Evolutionary conservation across 2,329 filamentous ascomycete species (phyloP).

Genomic region (Tolypocladium paradoxum): DNA sequence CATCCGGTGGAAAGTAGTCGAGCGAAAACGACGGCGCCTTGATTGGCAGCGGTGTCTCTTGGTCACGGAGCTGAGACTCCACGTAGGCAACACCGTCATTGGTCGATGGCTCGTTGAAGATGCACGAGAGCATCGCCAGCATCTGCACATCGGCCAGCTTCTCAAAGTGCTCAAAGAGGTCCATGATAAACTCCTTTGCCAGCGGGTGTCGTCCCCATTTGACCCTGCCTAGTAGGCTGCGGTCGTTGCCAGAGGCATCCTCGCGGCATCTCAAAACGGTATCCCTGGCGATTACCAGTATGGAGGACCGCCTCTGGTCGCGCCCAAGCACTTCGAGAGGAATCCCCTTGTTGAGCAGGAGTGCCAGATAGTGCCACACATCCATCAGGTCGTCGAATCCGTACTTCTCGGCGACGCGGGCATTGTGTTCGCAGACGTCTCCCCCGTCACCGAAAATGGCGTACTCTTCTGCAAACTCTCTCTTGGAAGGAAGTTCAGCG

Average conservation of each 20-base stretch:
- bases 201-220: slow-evolving; percentile 60
- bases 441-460: slow-evolving; percentile 71
- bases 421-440: slow-evolving; percentile 79
- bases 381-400: slow-evolving; percentile 63
- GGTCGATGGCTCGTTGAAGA: slow-evolving; percentile 51
- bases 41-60: slow-evolving; percentile 52
- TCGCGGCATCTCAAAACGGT: slow-evolving; percentile 30
- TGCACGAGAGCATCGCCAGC: slow-evolving; percentile 60
- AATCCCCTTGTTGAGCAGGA: slow-evolving; percentile 68
- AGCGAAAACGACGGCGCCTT: slow-evolving; percentile 57
- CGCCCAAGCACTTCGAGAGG: slow-evolving; percentile 54
- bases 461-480: slow-evolving; percentile 67
- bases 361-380: slow-evolving; percentile 71
- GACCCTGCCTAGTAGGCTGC: slow-evolving; percentile 43
- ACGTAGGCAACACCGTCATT: slow-evolving; percentile 46
- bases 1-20: slow-evolving; percentile 54
- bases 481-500: slow-evolving; percentile 66
- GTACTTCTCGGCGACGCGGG: slow-evolving; percentile 60
- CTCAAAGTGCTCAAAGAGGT: slow-evolving; percentile 56
- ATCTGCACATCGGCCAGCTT: slow-evolving; percentile 54
- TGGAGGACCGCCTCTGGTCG: slow-evolving; percentile 43
- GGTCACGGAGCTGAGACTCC: slow-evolving; percentile 43
- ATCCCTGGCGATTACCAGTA: slow-evolving; percentile 59
- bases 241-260: slow-evolving; percentile 9
- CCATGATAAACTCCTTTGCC: slow-evolving; percentile 47